Evolutionary conservation across 2,329 filamentous ascomycete species (phyloP).

Genomic region (Xylariomycetidae sp.): DNA sequence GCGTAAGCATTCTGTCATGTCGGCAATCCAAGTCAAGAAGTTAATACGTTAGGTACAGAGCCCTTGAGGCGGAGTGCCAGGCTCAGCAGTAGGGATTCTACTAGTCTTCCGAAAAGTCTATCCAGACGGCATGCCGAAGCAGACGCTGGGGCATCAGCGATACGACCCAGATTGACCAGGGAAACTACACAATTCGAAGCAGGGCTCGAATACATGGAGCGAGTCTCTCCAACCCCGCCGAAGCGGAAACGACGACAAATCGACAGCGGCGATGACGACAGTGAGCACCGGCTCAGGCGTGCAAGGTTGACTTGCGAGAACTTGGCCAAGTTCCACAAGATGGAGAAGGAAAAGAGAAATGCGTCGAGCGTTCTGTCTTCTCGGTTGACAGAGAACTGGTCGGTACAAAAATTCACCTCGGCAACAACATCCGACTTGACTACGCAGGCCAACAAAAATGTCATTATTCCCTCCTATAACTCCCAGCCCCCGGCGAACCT

Average conservation of each 20-base stretch:
- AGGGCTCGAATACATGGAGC: neutral
- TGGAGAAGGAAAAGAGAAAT: neutral
- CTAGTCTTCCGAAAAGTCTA: too few relatives aligned
- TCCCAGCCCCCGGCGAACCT: conserved; percentile 16
- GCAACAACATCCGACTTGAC: neutral
- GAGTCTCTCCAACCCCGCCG: neutral
- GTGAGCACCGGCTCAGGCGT: neutral
- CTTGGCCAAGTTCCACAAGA: neutral
- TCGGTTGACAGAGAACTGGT: neutral
- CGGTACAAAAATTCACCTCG: too few relatives aligned
- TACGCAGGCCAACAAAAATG: conserved; percentile 9
- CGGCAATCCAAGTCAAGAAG: too few relatives aligned
- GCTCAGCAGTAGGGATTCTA: too few relatives aligned
- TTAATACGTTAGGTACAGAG: too few relatives aligned
- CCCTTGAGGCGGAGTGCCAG: too few relatives aligned
- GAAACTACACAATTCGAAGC: neutral
- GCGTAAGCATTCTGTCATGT: too few relatives aligned
- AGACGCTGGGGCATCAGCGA: neutral
- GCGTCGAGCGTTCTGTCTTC: neutral
- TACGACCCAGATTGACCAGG: neutral
- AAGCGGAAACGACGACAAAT: neutral
- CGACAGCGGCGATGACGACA: neutral
- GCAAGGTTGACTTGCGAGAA: neutral
- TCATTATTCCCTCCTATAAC: conserved; percentile 8
- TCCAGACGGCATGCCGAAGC: too few relatives aligned